Evolutionary conservation across 176 grass and related monocot species (phyloP).

Genomic region (Zea luxurians): DNA sequence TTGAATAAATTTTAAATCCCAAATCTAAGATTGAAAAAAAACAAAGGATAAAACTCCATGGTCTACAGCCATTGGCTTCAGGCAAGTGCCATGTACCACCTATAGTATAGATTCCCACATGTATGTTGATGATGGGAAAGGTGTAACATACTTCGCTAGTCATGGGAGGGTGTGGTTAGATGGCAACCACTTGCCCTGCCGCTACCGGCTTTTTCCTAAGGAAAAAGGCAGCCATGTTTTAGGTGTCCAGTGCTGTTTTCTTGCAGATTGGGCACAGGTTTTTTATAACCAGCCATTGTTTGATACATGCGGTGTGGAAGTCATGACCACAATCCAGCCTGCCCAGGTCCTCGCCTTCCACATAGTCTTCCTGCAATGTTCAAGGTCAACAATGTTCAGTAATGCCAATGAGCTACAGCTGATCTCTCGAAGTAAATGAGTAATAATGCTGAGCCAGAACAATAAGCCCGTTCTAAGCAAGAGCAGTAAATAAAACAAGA

Average conservation of each 20-base stretch:
- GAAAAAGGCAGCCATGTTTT: not conserved
- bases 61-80: conserved; percentile 40
- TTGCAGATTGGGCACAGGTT: conserved; percentile 87
- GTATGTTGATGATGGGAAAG: conserved; percentile 27
- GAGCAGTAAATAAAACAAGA: not conserved
- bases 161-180: conserved; percentile 4
- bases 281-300: conserved; percentile 80
- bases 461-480: not conserved
- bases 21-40: conserved; percentile 44
- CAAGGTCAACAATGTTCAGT: not conserved
- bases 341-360: conserved; percentile 66
- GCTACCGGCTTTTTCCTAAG: not conserved
- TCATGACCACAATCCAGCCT: conserved; percentile 75
- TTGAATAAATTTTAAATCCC: conserved; percentile 44
- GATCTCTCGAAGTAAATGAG: not conserved
- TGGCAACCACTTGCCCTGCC: conserved; percentile 12
- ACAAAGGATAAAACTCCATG: conserved; percentile 35
- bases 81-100: conserved; percentile 46
- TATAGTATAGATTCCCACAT: conserved; percentile 49
- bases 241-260: conserved; percentile 59
- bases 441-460: not conserved
- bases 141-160: conserved; percentile 33
- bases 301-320: conserved; percentile 69
- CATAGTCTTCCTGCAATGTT: conserved; percentile 66
- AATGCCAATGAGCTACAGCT: not conserved